These are phyloP conservation scores for Brasenia schreberi DNA, from an alignment of 164 flowering plant species.

Conservation along the genomic window DNA sequence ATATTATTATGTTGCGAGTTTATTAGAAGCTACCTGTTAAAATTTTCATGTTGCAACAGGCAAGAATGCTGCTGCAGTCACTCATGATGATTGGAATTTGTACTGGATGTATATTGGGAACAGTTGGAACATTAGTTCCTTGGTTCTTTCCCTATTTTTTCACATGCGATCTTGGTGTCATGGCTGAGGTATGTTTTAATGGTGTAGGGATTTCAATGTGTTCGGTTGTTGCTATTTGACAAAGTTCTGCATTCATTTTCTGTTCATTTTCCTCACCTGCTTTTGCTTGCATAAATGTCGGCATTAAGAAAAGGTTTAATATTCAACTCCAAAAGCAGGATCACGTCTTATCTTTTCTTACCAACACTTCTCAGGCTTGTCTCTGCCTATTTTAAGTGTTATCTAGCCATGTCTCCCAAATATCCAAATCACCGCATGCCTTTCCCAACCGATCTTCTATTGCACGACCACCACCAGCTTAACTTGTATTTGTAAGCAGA, in stretches of 20 bases:
- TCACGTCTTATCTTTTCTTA: no score
- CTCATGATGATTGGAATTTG: slow-evolving; percentile 70
- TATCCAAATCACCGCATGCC: no score
- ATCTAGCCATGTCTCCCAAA: no score
- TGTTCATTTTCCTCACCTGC: no score
- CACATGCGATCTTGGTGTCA: slow-evolving; percentile 47
- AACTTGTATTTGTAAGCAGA: no score
- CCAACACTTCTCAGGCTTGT: no score
- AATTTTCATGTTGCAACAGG: slow-evolving; percentile 27
- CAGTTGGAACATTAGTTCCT: slow-evolving; percentile 56
- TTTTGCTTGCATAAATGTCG: no score
- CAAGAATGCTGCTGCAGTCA: slow-evolving; percentile 61
- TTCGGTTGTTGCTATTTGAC: background rate
- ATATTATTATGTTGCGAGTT: background rate
- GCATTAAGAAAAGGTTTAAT: no score
- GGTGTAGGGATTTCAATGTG: background rate
- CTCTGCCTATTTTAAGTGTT: no score
- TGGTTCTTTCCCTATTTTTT: slow-evolving; percentile 69
- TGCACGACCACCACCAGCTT: no score
- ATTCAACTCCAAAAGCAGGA: no score
- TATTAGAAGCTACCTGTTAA: background rate
- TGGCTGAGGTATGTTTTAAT: slow-evolving; percentile 54
- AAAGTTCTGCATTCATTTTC: background rate
- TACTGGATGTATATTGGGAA: slow-evolving; percentile 48
- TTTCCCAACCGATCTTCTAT: no score